A percentile compares a stretch with the other conserved stretches of the same genome.
Evolutionary conservation across 805 yeast species (phyloP).

Genomic region (Hyphopichia homilentoma): DNA sequence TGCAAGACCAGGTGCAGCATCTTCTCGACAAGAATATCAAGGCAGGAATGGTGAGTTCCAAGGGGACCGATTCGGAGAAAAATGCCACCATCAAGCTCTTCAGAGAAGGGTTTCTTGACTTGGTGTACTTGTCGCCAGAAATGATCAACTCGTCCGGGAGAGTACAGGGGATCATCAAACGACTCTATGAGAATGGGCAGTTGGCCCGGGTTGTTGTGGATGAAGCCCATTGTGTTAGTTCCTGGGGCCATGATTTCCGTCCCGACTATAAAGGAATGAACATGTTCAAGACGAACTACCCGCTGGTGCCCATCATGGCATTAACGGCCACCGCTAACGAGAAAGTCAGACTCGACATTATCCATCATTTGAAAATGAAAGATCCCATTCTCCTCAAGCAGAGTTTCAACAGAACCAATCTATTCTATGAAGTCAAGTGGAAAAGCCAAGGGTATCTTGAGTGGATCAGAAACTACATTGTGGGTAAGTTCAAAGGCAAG

Average conservation of each 20-base stretch:
- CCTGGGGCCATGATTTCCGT: constrained; percentile 98
- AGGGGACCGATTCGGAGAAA: constrained; percentile 60
- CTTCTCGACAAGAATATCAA: constrained; percentile 59
- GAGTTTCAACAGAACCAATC: constrained; percentile 86
- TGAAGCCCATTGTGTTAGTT: constrained; percentile 97
- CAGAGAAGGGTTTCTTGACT: constrained; percentile 60
- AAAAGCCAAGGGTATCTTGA: constrained; percentile 57
- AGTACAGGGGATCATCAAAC: constrained; percentile 60
- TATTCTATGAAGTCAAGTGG: constrained; percentile 70
- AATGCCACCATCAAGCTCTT: constrained; percentile 59
- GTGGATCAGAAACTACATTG: constrained; percentile 57
- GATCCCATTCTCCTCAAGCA: constrained; percentile 71
- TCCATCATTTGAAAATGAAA: constrained; percentile 65
- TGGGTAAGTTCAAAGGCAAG: constrained; percentile 45
- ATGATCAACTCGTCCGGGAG: constrained; percentile 77
- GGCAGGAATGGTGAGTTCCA: constrained; percentile 88
- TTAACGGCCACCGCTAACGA: constrained; percentile 96
- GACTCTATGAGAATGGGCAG: constrained; percentile 48
- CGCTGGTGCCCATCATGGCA: constrained; percentile 88
- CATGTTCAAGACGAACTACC: constrained; percentile 67
- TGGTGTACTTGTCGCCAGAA: constrained; percentile 91
- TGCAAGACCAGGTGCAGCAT: constrained; percentile 96
- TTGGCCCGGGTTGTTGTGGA: constrained; percentile 90
- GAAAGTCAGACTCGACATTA: constrained; percentile 80
- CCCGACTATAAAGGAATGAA: constrained; percentile 88